Base-by-base conservation (phyloP, 108 stramenopile genomes). In the Seminavis robusta region DNA sequence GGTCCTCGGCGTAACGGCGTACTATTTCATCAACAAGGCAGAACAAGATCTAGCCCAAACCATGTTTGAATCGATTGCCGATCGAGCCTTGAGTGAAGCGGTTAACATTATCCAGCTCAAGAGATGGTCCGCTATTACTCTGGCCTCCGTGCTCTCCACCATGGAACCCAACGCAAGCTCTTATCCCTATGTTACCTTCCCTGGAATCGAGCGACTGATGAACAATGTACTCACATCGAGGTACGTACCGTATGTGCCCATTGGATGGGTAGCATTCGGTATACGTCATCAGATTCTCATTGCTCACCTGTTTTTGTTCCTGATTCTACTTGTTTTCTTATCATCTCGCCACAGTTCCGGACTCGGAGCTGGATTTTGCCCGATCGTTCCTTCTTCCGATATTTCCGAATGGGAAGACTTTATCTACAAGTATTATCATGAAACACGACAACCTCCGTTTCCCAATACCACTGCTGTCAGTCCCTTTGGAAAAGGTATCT, bases 181-280 rank as follows among this genome's bases (percentile, higher is more conserved):
- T 3, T 69, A 52, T 46, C 68, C 68, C 3, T 41, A 56, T 16
- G 54, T 69, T 24, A 24, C 21, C 28, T 15, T 69, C 23, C 17
- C 43, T 24, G 47, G 60, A 8, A 61, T 34, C 41, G 17, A 34
- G n/a, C n/a, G n/a, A n/a, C n/a, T n/a, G n/a, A n/a, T n/a, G n/a
- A n/a, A n/a, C n/a, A n/a, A n/a, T n/a, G n/a, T n/a, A n/a, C n/a
- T n/a, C n/a, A n/a, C n/a, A n/a, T n/a, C n/a, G n/a, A n/a, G n/a
- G n/a, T n/a, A n/a, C n/a, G n/a, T n/a, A n/a, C n/a, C n/a, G n/a
- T n/a, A n/a, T n/a, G n/a, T n/a, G n/a, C n/a, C n/a, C n/a, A n/a
- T n/a, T n/a, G n/a, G n/a, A n/a, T n/a, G n/a, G n/a, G n/a, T n/a
- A n/a, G n/a, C n/a, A n/a, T n/a, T n/a, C n/a, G n/a, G n/a, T n/a